Evolutionary conservation across 139 green algal genomes (phyloP).

Genomic region (Coccomyxa sp.): DNA sequence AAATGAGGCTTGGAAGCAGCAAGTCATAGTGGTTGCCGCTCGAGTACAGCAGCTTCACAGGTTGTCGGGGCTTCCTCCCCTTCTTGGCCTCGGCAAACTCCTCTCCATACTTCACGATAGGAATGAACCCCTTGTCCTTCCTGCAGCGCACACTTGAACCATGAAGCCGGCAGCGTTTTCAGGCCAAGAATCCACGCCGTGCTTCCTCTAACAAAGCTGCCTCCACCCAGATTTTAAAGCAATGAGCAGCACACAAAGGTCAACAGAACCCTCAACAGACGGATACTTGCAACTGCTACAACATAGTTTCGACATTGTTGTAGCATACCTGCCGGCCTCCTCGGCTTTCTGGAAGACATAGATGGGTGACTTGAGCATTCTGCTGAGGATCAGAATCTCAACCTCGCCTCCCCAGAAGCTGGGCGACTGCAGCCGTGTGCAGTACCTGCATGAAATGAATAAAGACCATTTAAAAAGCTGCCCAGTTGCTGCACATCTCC

Average conservation of each 20-base stretch:
- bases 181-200: no score
- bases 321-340: conserved; percentile 8
- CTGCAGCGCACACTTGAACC: not conserved
- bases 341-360: conserved; percentile 32
- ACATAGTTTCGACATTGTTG: no score
- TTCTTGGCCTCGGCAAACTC: conserved; percentile 37
- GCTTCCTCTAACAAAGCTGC: no score
- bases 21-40: conserved; percentile 66
- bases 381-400: conserved; percentile 58
- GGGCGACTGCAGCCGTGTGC: conserved; percentile 34
- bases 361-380: conserved; percentile 53
- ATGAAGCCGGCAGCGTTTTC: not conserved
- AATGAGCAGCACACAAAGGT: no score
- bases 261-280: no score
- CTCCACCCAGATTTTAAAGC: no score
- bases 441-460: conserved; percentile 46
- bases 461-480: no score
- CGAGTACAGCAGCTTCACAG: conserved; percentile 50
- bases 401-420: conserved; percentile 67
- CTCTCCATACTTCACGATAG: conserved; percentile 55
- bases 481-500: no score
- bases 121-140: conserved; percentile 14
- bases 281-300: no score
- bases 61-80: conserved; percentile 15
- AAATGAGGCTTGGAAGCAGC: conserved; percentile 24